Evolutionary conservation across 441 rosid species (phyloP).

Genomic region (Euphorbia celastroides): DNA sequence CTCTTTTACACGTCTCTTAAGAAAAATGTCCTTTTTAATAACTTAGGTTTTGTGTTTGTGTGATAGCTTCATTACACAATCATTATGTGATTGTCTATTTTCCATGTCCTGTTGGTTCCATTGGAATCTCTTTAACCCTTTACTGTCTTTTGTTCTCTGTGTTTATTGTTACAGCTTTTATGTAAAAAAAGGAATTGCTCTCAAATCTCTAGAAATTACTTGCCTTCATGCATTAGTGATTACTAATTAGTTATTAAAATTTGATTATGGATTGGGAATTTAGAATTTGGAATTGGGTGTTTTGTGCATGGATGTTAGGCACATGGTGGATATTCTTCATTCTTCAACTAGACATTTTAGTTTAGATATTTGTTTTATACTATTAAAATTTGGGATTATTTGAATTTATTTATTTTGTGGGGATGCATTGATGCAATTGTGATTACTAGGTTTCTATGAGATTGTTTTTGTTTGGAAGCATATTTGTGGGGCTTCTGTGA

Average conservation of each 20-base stretch:
- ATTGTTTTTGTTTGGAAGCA: slow-evolving; percentile 23
- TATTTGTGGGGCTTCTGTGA: slow-evolving; percentile 5
- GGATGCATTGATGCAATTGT: neutral
- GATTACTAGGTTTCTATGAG: slow-evolving; percentile 16
- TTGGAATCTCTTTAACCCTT: neutral
- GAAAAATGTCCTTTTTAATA: slow-evolving; percentile 15
- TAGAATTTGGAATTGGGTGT: neutral
- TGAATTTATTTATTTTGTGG: neutral
- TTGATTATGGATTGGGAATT: neutral
- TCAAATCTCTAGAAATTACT: slow-evolving; percentile 1
- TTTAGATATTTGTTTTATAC: neutral
- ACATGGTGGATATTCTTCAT: slow-evolving; percentile 35
- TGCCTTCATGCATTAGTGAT: neutral
- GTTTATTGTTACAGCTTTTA: slow-evolving; percentile 4
- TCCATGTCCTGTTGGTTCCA: neutral
- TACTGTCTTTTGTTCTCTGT: neutral
- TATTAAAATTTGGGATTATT: neutral
- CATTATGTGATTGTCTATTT: slow-evolving; percentile 20
- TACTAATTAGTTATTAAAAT: neutral
- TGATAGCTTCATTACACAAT: slow-evolving; percentile 23
- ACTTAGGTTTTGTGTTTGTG: slow-evolving; percentile 17
- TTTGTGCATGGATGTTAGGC: slow-evolving; percentile 41
- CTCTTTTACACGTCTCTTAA: slow-evolving; percentile 15
- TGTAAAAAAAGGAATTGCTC: neutral
- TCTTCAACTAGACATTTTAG: too few relatives aligned